These are phyloP conservation scores for Coemansia sp. DNA, from an alignment of 192 early-diverging fungal species.

Conservation along the genomic window DNA sequence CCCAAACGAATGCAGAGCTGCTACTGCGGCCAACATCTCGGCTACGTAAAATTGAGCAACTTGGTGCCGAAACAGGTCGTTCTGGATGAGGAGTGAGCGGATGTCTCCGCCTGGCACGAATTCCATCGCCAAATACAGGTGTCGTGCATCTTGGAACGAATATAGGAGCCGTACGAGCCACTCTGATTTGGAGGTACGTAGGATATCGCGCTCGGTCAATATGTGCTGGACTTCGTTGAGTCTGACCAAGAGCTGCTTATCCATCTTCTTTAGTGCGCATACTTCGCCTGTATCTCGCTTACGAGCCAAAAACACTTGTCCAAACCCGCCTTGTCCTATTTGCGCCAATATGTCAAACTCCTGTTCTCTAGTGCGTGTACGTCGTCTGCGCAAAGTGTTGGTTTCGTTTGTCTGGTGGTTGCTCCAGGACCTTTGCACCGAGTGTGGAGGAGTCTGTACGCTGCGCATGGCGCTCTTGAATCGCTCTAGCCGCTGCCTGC, in stretches of 20 bases:
- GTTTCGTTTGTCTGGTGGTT: slow-evolving; percentile 61
- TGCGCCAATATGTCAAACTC: slow-evolving; percentile 74
- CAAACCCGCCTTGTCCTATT: slow-evolving; percentile 82
- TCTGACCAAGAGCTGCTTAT: slow-evolving; percentile 66
- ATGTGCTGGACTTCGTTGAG: slow-evolving; percentile 76
- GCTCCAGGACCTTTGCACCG: slow-evolving; percentile 50
- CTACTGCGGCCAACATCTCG: slow-evolving; percentile 83
- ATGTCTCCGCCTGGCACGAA: slow-evolving; percentile 74
- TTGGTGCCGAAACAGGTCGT: slow-evolving; percentile 72
- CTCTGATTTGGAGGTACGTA: slow-evolving; percentile 65
- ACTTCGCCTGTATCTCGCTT: slow-evolving; percentile 74
- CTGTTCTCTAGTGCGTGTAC: slow-evolving; percentile 67
- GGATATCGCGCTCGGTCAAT: slow-evolving; percentile 76
- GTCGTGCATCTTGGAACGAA: slow-evolving; percentile 80
- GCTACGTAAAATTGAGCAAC: slow-evolving; percentile 88
- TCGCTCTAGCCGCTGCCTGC: slow-evolving; percentile 60
- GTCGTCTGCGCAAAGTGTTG: slow-evolving; percentile 64
- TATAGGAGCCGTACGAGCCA: slow-evolving; percentile 94
- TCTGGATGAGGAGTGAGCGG: slow-evolving; percentile 75
- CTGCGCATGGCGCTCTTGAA: slow-evolving; percentile 61
- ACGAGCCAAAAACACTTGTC: slow-evolving; percentile 74
- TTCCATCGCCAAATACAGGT: slow-evolving; percentile 79
- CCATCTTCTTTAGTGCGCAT: slow-evolving; percentile 80
- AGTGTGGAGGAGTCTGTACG: slow-evolving; percentile 38
- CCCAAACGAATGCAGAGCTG: slow-evolving; percentile 60